Evolutionary conservation across 805 yeast genomes (phyloP), one percentile per base, ranked within the genome.

Genomic region (Yamadazyma sp.): DNA sequence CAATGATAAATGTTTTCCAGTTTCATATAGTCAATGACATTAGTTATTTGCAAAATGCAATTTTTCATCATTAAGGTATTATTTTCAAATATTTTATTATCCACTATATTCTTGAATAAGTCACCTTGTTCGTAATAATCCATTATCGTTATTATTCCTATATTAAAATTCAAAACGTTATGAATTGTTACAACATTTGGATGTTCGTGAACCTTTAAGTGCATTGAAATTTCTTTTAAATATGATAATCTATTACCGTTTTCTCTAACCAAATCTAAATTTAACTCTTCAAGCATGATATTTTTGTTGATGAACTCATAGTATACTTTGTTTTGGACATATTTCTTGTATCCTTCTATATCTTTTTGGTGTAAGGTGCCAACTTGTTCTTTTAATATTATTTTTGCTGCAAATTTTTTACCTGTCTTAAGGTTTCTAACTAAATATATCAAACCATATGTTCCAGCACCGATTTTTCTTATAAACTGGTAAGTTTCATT

Each of bases 101-200:
- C 95, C 27, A 89, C 91, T 36, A 91, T 91, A 36, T 86, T 81
- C 33, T 80, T 75, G 58, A 91, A 93, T 40, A 91, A 69, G 56
- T 91, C 98, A 33, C 94, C 95, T 46, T 82, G 85, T 17, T 80
- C 75, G 53, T 72, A 83, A 58, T 85, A 87, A 57, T 91, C 98
- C 86, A 89, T 82, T 7, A 91, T 71, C 16, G 86, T 80, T 48
- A 85, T 80, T 14, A 77, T 53, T 2, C 80, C 80, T 23, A 69
- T 59, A 33, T 73, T 75, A 12, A 78, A 68, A 40, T 78, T 82
- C 43, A 82, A 69, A 28, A 86, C 85, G 49, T 82, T 80, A 49
- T 82, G 82, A 30, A 91, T 82, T 10, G 84, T 71, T 22, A 84
- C 76, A 18, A 91, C 75, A 55, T 86, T 83, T 26, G 86, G 86